These are phyloP conservation scores for Tausonia pullulans DNA, from an alignment of 1,284 basidiomycete genomes.

Conservation along the genomic window DNA sequence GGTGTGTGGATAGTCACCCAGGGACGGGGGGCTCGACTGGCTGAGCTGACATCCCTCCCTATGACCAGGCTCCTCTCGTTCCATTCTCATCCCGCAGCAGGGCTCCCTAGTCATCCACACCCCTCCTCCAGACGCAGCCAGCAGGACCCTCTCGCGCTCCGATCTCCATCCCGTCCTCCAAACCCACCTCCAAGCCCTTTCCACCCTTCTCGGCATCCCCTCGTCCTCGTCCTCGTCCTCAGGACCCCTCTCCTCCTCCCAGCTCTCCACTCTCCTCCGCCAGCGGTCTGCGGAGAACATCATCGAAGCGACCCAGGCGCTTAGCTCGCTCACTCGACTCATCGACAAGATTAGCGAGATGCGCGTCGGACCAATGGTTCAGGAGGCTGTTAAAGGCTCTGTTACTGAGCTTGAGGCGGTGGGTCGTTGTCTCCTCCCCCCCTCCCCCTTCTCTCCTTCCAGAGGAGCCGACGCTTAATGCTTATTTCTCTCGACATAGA, in stretches of 20 bases:
- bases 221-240: background rate
- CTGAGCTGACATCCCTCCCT: background rate
- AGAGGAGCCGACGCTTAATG: conserved; percentile 29
- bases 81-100: conserved; percentile 90
- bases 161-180: background rate
- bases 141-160: background rate
- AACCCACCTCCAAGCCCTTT: conserved; percentile 3
- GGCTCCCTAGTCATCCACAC: conserved; percentile 81
- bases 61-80: conserved; percentile 23
- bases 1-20: background rate
- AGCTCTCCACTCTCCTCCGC: conserved; percentile 64
- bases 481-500: conserved; percentile 28
- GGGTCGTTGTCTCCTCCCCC: conserved; percentile 21
- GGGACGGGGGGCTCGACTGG: background rate
- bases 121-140: conserved; percentile 25
- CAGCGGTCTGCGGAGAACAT: conserved; percentile 61
- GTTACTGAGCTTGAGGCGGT: conserved; percentile 62
- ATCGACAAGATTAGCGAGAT: conserved; percentile 78
- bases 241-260: conserved; percentile 28
- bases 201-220: conserved; percentile 8
- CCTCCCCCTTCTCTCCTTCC: background rate
- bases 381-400: conserved; percentile 55
- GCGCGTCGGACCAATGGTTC: conserved; percentile 69
- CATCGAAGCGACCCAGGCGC: conserved; percentile 54
- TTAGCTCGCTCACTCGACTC: conserved; percentile 67